Evolutionary conservation across 1,139 yeast genomes (phyloP).

Genomic region (Geotrichum macrosporum): DNA sequence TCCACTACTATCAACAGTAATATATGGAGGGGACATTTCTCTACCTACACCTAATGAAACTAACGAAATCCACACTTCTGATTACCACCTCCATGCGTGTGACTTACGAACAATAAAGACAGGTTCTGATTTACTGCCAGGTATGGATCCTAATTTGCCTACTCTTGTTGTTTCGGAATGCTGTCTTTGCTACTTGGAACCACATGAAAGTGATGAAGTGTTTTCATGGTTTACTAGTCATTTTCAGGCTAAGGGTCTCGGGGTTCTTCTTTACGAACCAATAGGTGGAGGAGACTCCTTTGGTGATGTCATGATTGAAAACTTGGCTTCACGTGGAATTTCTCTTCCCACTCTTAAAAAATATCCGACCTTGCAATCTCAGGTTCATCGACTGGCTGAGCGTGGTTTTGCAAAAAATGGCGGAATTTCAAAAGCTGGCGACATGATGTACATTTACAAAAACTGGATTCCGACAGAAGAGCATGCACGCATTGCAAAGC

Average conservation of each 20-base stretch:
- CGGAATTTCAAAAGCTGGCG: conserved; percentile 42
- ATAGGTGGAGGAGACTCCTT: conserved; percentile 66
- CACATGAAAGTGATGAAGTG: conserved; percentile 51
- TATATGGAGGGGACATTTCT: conserved; percentile 22
- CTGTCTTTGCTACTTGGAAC: conserved; percentile 74
- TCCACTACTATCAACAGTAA: conserved; percentile 27
- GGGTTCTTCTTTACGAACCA: conserved; percentile 76
- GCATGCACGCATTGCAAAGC: conserved; percentile 48
- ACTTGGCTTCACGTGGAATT: conserved; percentile 68
- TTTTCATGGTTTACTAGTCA: conserved; percentile 38
- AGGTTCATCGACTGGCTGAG: conserved; percentile 37
- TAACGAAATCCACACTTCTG: conserved; percentile 42
- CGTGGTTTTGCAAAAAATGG: conserved; percentile 25
- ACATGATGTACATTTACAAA: conserved; percentile 58
- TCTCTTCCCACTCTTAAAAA: conserved; percentile 57
- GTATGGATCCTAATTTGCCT: conserved; percentile 46
- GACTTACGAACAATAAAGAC: conserved; percentile 47
- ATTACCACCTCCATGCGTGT: conserved; percentile 52
- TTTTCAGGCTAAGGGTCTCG: conserved; percentile 25
- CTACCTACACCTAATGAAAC: conserved; percentile 20
- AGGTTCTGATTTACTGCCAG: conserved; percentile 24
- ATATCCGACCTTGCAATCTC: conserved; percentile 49
- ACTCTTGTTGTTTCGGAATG: conserved; percentile 84
- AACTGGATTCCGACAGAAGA: conserved; percentile 53
- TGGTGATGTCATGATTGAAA: conserved; percentile 77